Evolutionary conservation across 345 rosid genomes (phyloP), one percentile per base, ranked within the genome.

Genomic region (Rhizophora apiculata): DNA sequence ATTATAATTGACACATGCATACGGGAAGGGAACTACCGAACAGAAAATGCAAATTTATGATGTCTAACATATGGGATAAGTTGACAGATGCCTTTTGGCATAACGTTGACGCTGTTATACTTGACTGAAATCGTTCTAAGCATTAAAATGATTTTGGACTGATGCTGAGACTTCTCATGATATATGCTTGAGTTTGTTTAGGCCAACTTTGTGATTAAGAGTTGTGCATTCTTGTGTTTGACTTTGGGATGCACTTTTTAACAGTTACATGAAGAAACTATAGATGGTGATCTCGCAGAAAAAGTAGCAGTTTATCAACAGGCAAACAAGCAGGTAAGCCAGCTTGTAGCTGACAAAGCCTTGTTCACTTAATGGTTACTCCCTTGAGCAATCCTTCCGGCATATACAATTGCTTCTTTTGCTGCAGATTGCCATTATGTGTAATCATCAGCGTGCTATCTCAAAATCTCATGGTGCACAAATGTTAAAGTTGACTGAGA

Each of bases 361-460:
- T 31, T 54, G 22, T 26, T 26, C 15, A 20, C 7, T 24, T n/a
- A 19, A 11, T 53, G 9, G 31, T 32, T 11, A 30, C 22, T 1
- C 24, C 65, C 57, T 43, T 27, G 46, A 49, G 26, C 51, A 15
- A 52, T 26, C 5, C 0, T 57, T 36, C 27, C n/a, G 66, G 61
- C 56, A 55, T 74, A 27, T 66, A 63, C 51, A 22, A 68, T 62
- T 73, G 60, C 72, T 60, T 58, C 57, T 64, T 13, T 75, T 64
- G 58, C 67, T 74, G 65, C 85, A 96, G 99, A 98, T 96, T 70
- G 99, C 99, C 46, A 87, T 96, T 74, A 96, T 96, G 63, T 96
- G 99, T 85, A 96, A 96, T 74, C 99, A 96, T 82, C 99, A 96
- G 62, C 95, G 98, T 51, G 84, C 83, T 72, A 81, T 96, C 63